Evolutionary conservation across 352 stramenopile species (phyloP).

Genomic region (Globisporangium nagaii): DNA sequence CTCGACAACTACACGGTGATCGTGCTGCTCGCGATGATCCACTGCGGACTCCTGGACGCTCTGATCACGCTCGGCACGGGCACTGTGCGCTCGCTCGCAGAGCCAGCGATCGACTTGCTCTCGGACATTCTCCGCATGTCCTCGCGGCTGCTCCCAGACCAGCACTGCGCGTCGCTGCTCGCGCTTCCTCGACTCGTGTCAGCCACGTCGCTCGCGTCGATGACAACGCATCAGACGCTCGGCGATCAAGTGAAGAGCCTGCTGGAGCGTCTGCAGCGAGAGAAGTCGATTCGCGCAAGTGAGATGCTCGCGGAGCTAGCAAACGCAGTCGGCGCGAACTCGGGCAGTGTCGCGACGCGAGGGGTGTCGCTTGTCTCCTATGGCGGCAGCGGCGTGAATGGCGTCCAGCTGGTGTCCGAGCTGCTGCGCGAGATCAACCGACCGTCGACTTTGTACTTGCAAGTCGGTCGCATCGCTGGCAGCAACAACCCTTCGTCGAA

Average conservation of each 20-base stretch:
- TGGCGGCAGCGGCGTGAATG: conserved; percentile 73
- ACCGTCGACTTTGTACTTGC: conserved; percentile 44
- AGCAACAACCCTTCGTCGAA: conserved; percentile 9
- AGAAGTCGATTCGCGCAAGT: conserved; percentile 81
- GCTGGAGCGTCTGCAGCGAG: conserved; percentile 66
- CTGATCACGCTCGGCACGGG: conserved; percentile 80
- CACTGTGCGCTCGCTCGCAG: conserved; percentile 60
- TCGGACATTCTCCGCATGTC: conserved; percentile 83
- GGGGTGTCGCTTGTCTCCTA: conserved; percentile 81
- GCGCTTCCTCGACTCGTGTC: conserved; percentile 76
- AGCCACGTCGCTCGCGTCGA: conserved; percentile 68
- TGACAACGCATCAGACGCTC: conserved; percentile 61
- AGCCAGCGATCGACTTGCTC: conserved; percentile 81
- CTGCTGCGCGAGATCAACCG: conserved; percentile 85
- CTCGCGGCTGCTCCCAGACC: conserved; percentile 71
- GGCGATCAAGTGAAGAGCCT: conserved; percentile 69
- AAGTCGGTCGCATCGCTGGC: conserved; percentile 10
- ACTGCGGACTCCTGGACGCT: conserved; percentile 79
- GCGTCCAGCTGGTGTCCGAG: conserved; percentile 83
- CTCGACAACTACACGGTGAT: conserved; percentile 88
- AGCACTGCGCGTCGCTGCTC: conserved; percentile 77
- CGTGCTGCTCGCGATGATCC: conserved; percentile 80
- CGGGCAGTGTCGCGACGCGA: conserved; percentile 55
- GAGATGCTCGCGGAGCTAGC: conserved; percentile 84
- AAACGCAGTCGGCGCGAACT: conserved; percentile 71